Evolutionary conservation across 345 rosid species (phyloP), one percentile per base, ranked within the genome.

Genomic region (Ailanthus altissimus): DNA sequence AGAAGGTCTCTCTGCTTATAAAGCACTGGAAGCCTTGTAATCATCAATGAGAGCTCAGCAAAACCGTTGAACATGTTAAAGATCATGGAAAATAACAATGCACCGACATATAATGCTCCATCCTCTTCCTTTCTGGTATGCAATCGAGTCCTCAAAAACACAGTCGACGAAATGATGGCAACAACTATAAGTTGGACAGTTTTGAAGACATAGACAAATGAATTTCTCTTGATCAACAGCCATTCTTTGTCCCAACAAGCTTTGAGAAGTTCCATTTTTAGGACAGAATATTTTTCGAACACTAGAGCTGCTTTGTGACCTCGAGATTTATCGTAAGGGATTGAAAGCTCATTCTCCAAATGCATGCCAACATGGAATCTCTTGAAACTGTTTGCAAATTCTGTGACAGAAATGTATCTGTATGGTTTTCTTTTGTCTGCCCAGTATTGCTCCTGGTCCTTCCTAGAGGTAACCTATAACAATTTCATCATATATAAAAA

Each of bases 361-460:
- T 72, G 70, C 82, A 89, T 81, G 9, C 97, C 99, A 0, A 86
- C 90, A 66, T 92, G 93, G 83, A 89, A 96, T 47, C 58, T 75
- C 89, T 81, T 90, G 89, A 90, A 92, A 25, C 75, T 84, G 54
- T 82, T 63, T 7, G 87, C 86, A 75, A 96, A 91, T 47, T 89
- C 92, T 0, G 86, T 36, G 5, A 93, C 97, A 51, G 94, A 23
- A 40, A 90, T 75, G 83, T 83, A 96, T 73, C 85, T 82, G 85
- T 93, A 93, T 6, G 93, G 94, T 64, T 72, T 87, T 58, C 38
- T 84, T 64, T 74, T 84, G 67, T 92, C 89, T 28, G 81, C 84
- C 98, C 97, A 93, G 61, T 93, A 96, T 67, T 93, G 99, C 70
- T 88, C 93, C 79, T 93, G 98, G 83, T 96, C 98, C 82, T 93